Conservation (phyloP, 306 rosid species). For the Oxytropis ochrocephala region DNA sequence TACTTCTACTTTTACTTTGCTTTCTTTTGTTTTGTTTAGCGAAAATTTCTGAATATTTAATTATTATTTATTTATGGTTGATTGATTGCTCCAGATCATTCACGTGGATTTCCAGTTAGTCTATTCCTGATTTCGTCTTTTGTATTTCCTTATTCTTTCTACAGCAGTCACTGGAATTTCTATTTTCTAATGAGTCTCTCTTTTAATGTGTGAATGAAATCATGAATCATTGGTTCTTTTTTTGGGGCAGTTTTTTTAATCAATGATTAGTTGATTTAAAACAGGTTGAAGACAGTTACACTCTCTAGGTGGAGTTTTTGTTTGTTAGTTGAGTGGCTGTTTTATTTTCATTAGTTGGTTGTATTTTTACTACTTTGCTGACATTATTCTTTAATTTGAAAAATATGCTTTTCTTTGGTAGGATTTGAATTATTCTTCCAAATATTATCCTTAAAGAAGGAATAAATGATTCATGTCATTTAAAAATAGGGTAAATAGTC, state of each 20-base stretch:
- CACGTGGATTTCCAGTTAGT: conserved; percentile 23
- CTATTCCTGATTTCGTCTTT: background rate
- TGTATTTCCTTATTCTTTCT: background rate
- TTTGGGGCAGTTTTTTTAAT: background rate
- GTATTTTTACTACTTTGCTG: background rate
- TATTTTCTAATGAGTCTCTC: background rate
- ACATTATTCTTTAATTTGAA: background rate
- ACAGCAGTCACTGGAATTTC: background rate
- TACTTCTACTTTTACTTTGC: background rate
- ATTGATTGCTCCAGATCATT: conserved; percentile 20
- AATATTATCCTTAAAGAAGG: background rate
- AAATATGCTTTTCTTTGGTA: too few relatives aligned
- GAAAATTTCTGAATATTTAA: background rate
- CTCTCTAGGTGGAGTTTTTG: conserved; percentile 12
- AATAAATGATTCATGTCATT: background rate
- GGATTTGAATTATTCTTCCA: background rate
- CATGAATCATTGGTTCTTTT: background rate
- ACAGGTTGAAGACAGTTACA: background rate
- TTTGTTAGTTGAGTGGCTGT: background rate
- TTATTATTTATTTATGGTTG: background rate
- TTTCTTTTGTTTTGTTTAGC: background rate
- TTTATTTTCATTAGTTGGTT: background rate
- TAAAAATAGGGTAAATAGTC: too few relatives aligned
- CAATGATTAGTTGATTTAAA: conserved; percentile 14
- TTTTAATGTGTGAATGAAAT: background rate